A percentile compares a stretch with the other conserved stretches of the same genome.
phyloP scores from a whole-genome alignment of 2,329 filamentous ascomycete species.

The Aspergillus intermedius region DNA sequence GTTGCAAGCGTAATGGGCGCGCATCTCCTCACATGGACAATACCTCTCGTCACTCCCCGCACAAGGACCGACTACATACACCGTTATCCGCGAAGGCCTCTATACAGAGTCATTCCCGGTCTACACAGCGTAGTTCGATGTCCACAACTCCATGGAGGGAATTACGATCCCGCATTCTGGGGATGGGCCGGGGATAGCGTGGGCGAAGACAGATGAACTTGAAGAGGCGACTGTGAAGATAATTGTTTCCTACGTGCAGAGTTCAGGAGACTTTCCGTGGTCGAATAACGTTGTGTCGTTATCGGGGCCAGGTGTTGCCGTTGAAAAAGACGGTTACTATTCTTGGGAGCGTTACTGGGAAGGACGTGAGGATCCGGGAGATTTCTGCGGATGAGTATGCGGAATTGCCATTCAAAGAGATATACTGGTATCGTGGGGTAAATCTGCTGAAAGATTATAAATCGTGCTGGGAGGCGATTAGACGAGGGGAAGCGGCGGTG shows the following conservation, averaged over 20 bases:
- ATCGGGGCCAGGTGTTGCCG: constrained; percentile 27
- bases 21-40: constrained; percentile 50
- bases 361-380: constrained; percentile 25
- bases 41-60: constrained; percentile 35
- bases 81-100: constrained; percentile 50
- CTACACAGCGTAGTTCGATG: constrained; percentile 50
- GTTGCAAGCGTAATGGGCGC: constrained; percentile 54
- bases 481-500: constrained; percentile 38
- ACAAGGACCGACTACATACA: constrained; percentile 35
- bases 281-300: constrained; percentile 28
- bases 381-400: constrained; percentile 41
- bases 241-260: constrained; percentile 32
- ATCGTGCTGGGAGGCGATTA: constrained; percentile 43
- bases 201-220: constrained; percentile 49
- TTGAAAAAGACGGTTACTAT: constrained; percentile 31
- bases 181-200: constrained; percentile 41
- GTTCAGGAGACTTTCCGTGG: constrained; percentile 22
- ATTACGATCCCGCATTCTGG: constrained; percentile 46
- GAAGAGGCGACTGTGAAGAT: constrained; percentile 49
- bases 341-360: constrained; percentile 22
- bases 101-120: constrained; percentile 56
- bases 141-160: constrained; percentile 24
- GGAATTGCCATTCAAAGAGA: constrained; percentile 31
- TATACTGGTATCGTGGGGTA: constrained; percentile 28
- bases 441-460: constrained; percentile 41